These are phyloP conservation scores for Macrolepiota albuminosa DNA, from an alignment of 768 basidiomycete species.

Conservation along the genomic window DNA sequence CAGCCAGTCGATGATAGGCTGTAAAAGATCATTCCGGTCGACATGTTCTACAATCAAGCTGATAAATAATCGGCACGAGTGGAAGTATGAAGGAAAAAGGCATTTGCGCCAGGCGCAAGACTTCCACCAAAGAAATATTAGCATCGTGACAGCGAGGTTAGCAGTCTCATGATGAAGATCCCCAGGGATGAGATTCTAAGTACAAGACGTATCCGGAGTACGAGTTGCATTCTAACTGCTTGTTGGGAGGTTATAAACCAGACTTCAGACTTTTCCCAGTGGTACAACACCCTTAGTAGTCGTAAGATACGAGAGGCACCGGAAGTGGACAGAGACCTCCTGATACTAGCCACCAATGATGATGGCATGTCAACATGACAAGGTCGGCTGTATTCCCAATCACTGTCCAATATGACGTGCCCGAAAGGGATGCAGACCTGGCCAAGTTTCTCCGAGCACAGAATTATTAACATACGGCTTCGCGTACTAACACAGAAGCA, in stretches of 20 bases:
- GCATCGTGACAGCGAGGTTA: slow-evolving; percentile 44
- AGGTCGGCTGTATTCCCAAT: too few species aligned
- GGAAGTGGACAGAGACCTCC: not conserved
- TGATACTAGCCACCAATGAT: slow-evolving; percentile 23
- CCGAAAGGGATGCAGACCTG: too few species aligned
- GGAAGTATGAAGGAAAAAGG: not conserved
- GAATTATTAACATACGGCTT: too few species aligned
- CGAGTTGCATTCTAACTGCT: slow-evolving; percentile 29
- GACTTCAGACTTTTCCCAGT: too few species aligned
- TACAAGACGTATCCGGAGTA: slow-evolving; percentile 26
- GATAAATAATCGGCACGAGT: not conserved
- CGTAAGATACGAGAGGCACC: too few species aligned
- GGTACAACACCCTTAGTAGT: too few species aligned
- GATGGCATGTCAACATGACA: slow-evolving; percentile 24
- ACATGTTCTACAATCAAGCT: slow-evolving; percentile 29
- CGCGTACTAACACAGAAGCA: too few species aligned
- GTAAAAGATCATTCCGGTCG: slow-evolving; percentile 26
- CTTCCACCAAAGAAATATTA: slow-evolving; percentile 30
- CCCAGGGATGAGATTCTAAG: slow-evolving; percentile 22
- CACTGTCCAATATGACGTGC: too few species aligned
- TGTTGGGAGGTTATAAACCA: slow-evolving; percentile 10
- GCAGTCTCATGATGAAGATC: slow-evolving; percentile 41
- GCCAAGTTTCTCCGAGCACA: too few species aligned
- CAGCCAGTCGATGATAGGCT: slow-evolving; percentile 21
- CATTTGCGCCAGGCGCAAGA: slow-evolving; percentile 24